phyloP scores from a whole-genome alignment of 306 rosid genomes.

The Notholithocarpus densiflorus region DNA sequence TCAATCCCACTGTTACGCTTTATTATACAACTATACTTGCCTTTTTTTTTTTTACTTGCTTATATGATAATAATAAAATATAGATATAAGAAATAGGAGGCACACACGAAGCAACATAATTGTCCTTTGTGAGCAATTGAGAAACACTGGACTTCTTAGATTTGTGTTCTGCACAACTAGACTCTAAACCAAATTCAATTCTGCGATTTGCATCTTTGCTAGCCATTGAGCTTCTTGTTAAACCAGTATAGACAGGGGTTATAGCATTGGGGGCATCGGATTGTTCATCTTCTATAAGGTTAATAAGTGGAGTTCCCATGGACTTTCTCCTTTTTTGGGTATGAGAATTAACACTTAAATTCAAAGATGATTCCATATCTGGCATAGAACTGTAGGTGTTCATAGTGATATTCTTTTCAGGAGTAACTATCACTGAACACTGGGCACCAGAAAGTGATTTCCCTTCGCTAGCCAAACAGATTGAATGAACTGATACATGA shows the following conservation, averaged over 20 bases:
- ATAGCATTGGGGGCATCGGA: constrained; percentile 33
- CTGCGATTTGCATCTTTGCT: constrained; percentile 33
- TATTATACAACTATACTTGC: too few species aligned
- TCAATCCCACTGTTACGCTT: too few species aligned
- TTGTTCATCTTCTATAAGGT: constrained; percentile 46
- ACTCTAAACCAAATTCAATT: constrained; percentile 42
- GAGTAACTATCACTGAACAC: constrained; percentile 45
- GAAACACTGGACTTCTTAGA: constrained; percentile 30
- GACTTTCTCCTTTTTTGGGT: constrained; percentile 67
- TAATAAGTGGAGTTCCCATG: constrained; percentile 28
- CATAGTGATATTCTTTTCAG: constrained; percentile 44
- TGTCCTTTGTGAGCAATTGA: constrained; percentile 20
- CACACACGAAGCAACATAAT: constrained; percentile 25
- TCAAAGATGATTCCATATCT: constrained; percentile 57
- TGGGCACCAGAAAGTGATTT: constrained; percentile 37
- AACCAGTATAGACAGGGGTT: constrained; percentile 29
- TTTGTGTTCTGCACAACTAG: constrained; percentile 8
- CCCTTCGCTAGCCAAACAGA: constrained; percentile 23
- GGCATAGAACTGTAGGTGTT: constrained; percentile 30
- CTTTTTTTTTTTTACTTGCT: too few species aligned
- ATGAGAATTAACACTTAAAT: constrained; percentile 82
- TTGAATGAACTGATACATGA: constrained; percentile 29
- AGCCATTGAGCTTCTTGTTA: constrained; percentile 23
- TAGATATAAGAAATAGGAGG: constrained; percentile 38
- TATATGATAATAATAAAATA: too few species aligned